Evolutionary conservation across 345 rosid species (phyloP), one percentile per base, ranked within the genome.

Genomic region (Nephelium lappaceum): DNA sequence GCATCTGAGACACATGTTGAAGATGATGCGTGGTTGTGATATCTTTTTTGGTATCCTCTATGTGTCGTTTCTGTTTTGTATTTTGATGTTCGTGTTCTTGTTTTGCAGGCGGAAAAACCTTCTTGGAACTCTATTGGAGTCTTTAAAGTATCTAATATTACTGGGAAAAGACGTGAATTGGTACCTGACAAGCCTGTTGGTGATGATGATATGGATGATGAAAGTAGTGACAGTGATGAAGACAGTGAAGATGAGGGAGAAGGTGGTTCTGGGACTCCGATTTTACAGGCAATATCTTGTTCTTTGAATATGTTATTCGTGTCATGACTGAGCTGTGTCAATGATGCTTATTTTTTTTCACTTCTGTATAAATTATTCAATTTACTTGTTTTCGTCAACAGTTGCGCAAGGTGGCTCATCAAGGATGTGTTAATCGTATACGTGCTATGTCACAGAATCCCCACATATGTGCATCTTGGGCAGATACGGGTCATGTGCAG

Each of bases 391-490:
- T 79, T n/a, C 63, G 19, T 84, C 16, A 67, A 69, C 91, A 97
- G 97, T 79, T 92, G 81, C 88, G 89, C 21, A 93, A 88, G 85
- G 89, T 93, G 71, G 87, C 97, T 74, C 99, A 92, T 80, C 89
- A 90, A 77, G 97, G 99, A 64, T 91, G 88, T 83, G 88, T 97
- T 69, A 94, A 97, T 84, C 98, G 98, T 42, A 90, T 97, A 6
- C 94, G 97, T 75, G 89, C 98, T 67, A 94, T 94, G 99, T 63
- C 88, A 39, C 98, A 97, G 81, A 92, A 83, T 73, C 91, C 99
- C 71, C 95, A 94, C 73, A 91, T 97, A 61, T 93, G 95, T 74
- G 98, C 95, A 72, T 89, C 99, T 78, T 94, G 98, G 98, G 93
- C 92, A 31, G 99, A 94, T 81, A 86, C 95, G 43, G 92, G 97